phyloP scores from a whole-genome alignment of 2,329 filamentous ascomycete species.

The Colletotrichum melonis region DNA sequence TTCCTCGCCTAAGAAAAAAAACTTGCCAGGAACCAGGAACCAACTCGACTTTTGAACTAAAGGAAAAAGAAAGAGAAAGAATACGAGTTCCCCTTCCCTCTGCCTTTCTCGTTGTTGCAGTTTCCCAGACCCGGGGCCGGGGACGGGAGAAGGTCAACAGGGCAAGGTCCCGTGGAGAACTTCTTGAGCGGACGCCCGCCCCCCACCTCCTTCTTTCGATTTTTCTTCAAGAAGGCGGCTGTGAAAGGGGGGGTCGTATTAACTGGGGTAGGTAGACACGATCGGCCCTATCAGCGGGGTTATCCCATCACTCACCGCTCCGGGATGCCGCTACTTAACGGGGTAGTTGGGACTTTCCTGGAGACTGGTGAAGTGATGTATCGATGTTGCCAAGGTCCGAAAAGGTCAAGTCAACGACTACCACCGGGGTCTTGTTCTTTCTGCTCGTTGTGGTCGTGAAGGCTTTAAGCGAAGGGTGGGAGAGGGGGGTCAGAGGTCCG shows the following conservation, averaged over 20 bases:
- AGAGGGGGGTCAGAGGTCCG: not conserved
- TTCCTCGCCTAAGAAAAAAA: not conserved
- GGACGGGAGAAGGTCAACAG: not conserved
- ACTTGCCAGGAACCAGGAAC: not conserved
- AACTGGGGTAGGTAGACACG: constrained; percentile 21
- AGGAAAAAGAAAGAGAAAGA: not conserved
- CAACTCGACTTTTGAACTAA: not conserved
- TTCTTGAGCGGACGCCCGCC: not conserved
- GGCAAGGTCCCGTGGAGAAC: constrained; percentile 4
- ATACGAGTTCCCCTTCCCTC: not conserved
- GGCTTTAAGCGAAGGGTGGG: not conserved
- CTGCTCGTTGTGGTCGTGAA: not conserved
- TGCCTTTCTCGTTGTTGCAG: not conserved
- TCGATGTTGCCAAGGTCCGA: not conserved
- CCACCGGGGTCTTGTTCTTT: not conserved
- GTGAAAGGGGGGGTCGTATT: constrained; percentile 20
- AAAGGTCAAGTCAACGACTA: not conserved
- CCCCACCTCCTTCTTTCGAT: not conserved
- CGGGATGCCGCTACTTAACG: not conserved
- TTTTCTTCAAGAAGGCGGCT: not conserved
- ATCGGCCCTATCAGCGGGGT: constrained; percentile 35
- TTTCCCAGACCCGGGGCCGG: not conserved
- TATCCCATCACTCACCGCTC: constrained; percentile 22
- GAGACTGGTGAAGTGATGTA: not conserved
- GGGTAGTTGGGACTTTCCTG: not conserved